Base-by-base conservation (phyloP, 139 green algal species). In the Picochlorum costavermella region DNA sequence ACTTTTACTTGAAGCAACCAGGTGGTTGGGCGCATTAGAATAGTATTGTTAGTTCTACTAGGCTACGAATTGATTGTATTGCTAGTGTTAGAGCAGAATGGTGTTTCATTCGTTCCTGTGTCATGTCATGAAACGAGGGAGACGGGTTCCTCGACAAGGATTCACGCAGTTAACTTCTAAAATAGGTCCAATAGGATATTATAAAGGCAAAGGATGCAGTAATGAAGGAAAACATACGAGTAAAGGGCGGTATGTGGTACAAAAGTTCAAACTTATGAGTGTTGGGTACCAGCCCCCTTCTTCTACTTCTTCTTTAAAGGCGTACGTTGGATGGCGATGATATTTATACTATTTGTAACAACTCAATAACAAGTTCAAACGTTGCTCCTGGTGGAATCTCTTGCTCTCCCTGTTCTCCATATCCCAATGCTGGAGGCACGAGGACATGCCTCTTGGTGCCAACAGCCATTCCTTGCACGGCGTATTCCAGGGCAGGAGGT, bases 401-500 rank as follows among this genome's bases (percentile, higher is more conserved):
- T 51, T 71, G 70, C 30, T 75, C 59, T 11, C 73, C 79, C 10
- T 50, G 11, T 28, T 70, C 45, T 26, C 64, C 62, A 50, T 80
- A 83, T 20, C 70, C 70, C 28, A 72, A 60, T 50, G 83, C 69
- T 31, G 68, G 61, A 14, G 69, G 69, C 8, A 63, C 64, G n/a
- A 75, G 26, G 14, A 49, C 33, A 14, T 12, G 28, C 6, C 51
- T 12, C 83, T 86, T 92, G 57, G 91, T 91, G 3, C 90, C 90
- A 13, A 69, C 72, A 44, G 82, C 82, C 90, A 97, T 97, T 59
- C 91, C 91, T 0, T 95, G 13, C 0, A 92, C 85, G 1, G 85
- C 77, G 29, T 44, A 79, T 14, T 77, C 86, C 17, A 97, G 72
- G 4, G 85, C 91, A 30, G 80, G 77, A 0, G 90, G 91, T 4